phyloP scores from a whole-genome alignment of 75 land plant species.

The Cryptomeria japonica region DNA sequence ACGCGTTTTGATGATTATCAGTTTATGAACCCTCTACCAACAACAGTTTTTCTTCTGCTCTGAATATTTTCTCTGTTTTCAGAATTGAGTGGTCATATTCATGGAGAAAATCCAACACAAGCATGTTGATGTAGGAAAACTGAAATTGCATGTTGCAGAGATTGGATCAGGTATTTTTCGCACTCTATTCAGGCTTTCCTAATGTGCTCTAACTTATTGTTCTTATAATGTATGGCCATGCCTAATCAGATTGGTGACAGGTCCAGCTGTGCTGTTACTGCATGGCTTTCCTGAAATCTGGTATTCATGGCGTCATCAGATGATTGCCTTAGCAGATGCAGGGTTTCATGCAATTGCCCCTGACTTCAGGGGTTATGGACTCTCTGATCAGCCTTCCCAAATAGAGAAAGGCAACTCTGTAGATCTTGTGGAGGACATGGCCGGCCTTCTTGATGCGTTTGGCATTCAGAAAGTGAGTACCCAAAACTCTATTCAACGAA shows the following conservation, averaged over 20 bases:
- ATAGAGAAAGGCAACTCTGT: slow-evolving; percentile 6
- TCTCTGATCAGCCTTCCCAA: slow-evolving; percentile 15
- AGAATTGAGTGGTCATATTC: not conserved
- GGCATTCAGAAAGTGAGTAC: slow-evolving; percentile 33
- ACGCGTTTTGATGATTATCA: too few species aligned
- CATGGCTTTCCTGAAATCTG: slow-evolving; percentile 19
- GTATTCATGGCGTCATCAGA: slow-evolving; percentile 22
- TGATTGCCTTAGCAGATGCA: slow-evolving; percentile 27
- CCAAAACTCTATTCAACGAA: not conserved
- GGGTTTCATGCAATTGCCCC: slow-evolving; percentile 28
- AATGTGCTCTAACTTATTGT: too few species aligned
- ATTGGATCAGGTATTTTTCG: slow-evolving; percentile 29
- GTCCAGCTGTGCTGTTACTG: slow-evolving; percentile 11
- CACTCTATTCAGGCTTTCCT: not conserved
- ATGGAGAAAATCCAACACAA: slow-evolving; percentile 24
- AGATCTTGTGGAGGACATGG: slow-evolving; percentile 41
- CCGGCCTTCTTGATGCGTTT: slow-evolving; percentile 58
- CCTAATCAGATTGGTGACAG: not conserved
- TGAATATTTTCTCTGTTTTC: too few species aligned
- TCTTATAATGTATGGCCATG: too few species aligned
- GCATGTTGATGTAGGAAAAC: slow-evolving; percentile 11
- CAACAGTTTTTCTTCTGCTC: too few species aligned
- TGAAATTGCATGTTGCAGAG: slow-evolving; percentile 40
- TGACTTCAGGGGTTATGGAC: slow-evolving; percentile 32
- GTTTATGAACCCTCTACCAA: too few species aligned